Conservation (phyloP, 495 filamentous ascomycete genomes). For the Penicillium paxilli region DNA sequence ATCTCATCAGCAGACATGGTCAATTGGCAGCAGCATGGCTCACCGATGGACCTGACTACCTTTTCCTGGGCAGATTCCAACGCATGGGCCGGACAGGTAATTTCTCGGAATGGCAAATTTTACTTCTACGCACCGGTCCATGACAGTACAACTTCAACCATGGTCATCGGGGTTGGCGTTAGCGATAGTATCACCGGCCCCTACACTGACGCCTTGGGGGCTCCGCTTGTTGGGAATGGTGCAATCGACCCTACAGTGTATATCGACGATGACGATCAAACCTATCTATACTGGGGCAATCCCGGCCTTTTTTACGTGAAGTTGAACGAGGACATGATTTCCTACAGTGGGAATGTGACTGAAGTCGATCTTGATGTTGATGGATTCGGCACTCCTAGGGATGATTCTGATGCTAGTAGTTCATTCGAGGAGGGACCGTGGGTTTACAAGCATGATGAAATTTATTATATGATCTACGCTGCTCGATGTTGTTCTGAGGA, state of each 20-base stretch:
- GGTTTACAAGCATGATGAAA: constrained; percentile 29
- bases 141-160: constrained; percentile 15
- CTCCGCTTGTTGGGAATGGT: constrained; percentile 23
- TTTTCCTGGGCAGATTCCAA: constrained; percentile 14
- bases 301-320: constrained; percentile 29
- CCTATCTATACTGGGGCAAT: constrained; percentile 27
- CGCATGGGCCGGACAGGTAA: constrained; percentile 24
- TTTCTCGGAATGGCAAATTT: constrained; percentile 30
- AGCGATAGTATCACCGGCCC: constrained; percentile 28
- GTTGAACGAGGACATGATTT: constrained; percentile 33
- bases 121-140: constrained; percentile 29
- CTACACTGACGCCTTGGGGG: constrained; percentile 28
- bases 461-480: constrained; percentile 32
- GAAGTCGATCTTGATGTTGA: constrained; percentile 17
- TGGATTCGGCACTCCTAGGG: constrained; percentile 7
- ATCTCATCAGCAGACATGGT: constrained; percentile 31
- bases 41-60: constrained; percentile 13
- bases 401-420: constrained; percentile 1
- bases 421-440: constrained; percentile 31
- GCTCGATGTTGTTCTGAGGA: constrained; percentile 29
- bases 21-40: constrained; percentile 29
- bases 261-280: constrained; percentile 24
- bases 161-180: constrained; percentile 28
- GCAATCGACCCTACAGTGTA: constrained; percentile 31
- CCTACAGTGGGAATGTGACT: constrained; percentile 18